Evolutionary conservation across 2,329 filamentous ascomycete genomes (phyloP), one percentile per base, ranked within the genome.

Genomic region (Samsoniella hepiali): DNA sequence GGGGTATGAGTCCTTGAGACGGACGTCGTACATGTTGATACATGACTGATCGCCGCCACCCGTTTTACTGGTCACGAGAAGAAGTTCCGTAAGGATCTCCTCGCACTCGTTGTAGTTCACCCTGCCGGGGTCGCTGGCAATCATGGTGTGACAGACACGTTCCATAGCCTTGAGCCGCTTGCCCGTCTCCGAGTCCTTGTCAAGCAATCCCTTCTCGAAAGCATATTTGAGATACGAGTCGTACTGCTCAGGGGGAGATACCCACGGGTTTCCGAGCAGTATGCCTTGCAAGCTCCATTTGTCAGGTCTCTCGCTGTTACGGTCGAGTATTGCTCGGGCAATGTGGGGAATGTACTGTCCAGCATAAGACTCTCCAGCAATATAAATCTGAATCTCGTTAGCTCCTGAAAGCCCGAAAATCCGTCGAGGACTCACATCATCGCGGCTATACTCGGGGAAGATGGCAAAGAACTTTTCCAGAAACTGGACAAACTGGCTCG

Each of bases 261-360:
- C 94, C 95, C 96, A 99, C 45, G 94, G 95, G 73, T 99, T 99
- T 62, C 96, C 96, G 65, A 99, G 98, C 42, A 99, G 75, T 27
- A 99, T 80, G 9, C 94, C 95, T 68, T 88, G 84, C 34, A 99
- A 78, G 58, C 89, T 89, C 95, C 94, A 99, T 6, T 68, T 58
- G 5, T 77, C 76, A 29, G 72, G 72, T 15, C 77, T 75, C n/a
- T 79, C 79, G 71, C 90, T 89, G 79, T 99, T 99, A 65, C 92
- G 91, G 55, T 93, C 88, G 64, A 97, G 81, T 62, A 99, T 96
- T 27, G 90, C 90, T 72, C 89, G 88, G n/a, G 93, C 91, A 67
- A 99, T 95, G 75, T 99, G 97, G 1, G 95, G 95, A 66, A 99
- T 98, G 77, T 98, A 89, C 73, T 98, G 95, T 51, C 95, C 95